Conservation (phyloP, 1,284 basidiomycete species). For the Ustilago nuda region DNA sequence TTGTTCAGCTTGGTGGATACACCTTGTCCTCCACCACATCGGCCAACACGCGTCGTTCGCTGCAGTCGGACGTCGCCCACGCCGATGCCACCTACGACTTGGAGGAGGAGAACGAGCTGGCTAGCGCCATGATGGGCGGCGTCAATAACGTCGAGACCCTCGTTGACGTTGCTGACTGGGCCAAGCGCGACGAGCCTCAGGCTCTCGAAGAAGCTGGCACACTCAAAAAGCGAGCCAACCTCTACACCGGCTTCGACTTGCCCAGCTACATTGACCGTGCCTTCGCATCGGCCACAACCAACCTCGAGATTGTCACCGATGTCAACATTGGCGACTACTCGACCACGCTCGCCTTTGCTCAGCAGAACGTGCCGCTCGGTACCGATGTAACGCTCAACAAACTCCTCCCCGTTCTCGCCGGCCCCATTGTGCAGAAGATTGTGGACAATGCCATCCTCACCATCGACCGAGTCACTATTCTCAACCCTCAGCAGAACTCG, state of each 20-base stretch:
- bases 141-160: conserved; percentile 69
- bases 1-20: conserved; percentile 79
- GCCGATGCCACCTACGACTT: conserved; percentile 37
- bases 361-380: conserved; percentile 74
- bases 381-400: conserved; percentile 77
- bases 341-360: conserved; percentile 77
- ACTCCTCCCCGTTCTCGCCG: conserved; percentile 79
- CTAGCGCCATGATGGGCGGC: conserved; percentile 52
- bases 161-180: conserved; percentile 52
- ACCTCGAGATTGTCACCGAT: conserved; percentile 75
- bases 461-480: conserved; percentile 58
- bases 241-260: conserved; percentile 76
- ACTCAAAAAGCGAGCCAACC: conserved; percentile 70
- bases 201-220: conserved; percentile 65
- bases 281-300: conserved; percentile 76
- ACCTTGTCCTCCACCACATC: conserved; percentile 72
- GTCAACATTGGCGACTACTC: conserved; percentile 78
- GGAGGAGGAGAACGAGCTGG: conserved; percentile 58
- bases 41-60: conserved; percentile 48
- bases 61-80: conserved; percentile 15
- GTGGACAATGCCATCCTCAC: conserved; percentile 75
- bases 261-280: conserved; percentile 77
- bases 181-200: conserved; percentile 36
- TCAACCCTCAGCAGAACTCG: conserved; percentile 72
- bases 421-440: conserved; percentile 83